Percentiles rank a stretch among this genome's conserved stretches.
Conservation (phyloP, 78 protist species). For the Dictyostelium firmibasis region DNA sequence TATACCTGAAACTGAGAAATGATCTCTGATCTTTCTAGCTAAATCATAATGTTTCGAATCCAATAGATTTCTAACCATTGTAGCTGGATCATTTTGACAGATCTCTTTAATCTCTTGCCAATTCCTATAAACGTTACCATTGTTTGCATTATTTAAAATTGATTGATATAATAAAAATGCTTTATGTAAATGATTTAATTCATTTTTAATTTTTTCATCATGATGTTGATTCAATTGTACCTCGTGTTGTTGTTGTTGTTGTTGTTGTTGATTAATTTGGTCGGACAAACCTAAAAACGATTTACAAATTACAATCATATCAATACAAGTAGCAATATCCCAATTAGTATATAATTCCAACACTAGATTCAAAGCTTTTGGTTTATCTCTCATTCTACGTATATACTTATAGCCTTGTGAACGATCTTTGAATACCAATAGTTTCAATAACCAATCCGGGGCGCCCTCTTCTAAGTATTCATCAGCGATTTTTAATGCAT, state of each 20-base stretch:
- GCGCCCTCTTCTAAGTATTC: constrained; percentile 77
- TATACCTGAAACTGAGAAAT: constrained; percentile 17
- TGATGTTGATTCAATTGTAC: not conserved
- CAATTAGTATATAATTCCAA: constrained; percentile 45
- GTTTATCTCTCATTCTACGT: constrained; percentile 58
- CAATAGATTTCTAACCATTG: constrained; percentile 34
- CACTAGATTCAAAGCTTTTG: constrained; percentile 22
- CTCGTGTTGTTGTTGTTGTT: not conserved
- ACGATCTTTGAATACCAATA: constrained; percentile 54
- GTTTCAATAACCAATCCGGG: constrained; percentile 68
- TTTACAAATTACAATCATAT: constrained; percentile 47
- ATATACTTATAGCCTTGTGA: constrained; percentile 40
- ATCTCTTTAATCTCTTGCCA: constrained; percentile 65
- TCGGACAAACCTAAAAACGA: not conserved
- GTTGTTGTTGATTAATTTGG: not conserved
- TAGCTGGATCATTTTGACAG: constrained; percentile 36
- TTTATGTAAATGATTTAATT: constrained; percentile 18
- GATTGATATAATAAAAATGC: constrained; percentile 50
- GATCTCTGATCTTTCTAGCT: constrained; percentile 52
- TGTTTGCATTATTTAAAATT: constrained; percentile 3
- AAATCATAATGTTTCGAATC: constrained; percentile 53
- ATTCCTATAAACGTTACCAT: not conserved
- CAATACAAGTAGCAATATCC: constrained; percentile 50
- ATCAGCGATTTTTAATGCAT: constrained; percentile 70
- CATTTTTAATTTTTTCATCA: not conserved